phyloP scores from a whole-genome alignment of 768 basidiomycete genomes.

The Postia placenta region DNA sequence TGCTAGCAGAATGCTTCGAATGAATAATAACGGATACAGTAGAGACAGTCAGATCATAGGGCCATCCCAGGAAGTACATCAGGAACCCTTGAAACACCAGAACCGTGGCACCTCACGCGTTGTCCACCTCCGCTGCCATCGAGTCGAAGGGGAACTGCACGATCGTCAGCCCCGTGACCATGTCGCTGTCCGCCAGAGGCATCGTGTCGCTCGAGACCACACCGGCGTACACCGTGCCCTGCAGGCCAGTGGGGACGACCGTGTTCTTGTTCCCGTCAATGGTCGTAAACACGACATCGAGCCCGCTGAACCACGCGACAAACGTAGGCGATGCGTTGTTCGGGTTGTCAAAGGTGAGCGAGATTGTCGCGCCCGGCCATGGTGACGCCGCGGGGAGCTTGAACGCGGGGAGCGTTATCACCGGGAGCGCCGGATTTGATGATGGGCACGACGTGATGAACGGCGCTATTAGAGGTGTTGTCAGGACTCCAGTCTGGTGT shows the following conservation, averaged over 20 bases:
- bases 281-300: constrained; percentile 33
- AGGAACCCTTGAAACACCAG: no score
- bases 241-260: constrained; percentile 37
- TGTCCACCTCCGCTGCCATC: background rate
- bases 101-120: no score
- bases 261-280: constrained; percentile 27
- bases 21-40: no score
- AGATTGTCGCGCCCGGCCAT: constrained; percentile 22
- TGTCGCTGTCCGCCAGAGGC: constrained; percentile 30
- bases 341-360: constrained; percentile 4
- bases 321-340: constrained; percentile 15
- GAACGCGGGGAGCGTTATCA: constrained; percentile 42
- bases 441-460: constrained; percentile 47
- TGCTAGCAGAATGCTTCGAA: no score
- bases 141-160: constrained; percentile 10
- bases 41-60: no score
- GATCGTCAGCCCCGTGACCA: constrained; percentile 53
- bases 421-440: constrained; percentile 41
- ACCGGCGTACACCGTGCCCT: constrained; percentile 44
- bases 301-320: constrained; percentile 46
- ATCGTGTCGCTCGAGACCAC: constrained; percentile 36
- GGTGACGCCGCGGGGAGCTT: constrained; percentile 14
- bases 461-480: constrained; percentile 7
- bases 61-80: no score
- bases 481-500: background rate